Conservation (phyloP, 495 filamentous ascomycete genomes). For the Talaromyces ruber region DNA sequence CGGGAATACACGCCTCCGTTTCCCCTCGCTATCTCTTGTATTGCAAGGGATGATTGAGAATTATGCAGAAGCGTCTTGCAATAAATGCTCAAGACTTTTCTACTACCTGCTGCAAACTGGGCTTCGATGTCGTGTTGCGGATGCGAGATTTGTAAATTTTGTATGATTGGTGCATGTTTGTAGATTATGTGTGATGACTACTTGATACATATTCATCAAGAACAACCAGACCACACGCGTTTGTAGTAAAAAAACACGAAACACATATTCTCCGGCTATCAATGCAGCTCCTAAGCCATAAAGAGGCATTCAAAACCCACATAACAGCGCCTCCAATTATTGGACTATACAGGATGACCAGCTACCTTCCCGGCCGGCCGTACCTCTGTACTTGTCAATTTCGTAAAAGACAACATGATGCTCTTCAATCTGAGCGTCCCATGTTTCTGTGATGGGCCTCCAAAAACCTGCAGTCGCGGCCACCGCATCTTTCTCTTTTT, state of each 20-base stretch:
- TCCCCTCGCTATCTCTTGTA: neutral
- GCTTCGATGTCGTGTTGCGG: no score
- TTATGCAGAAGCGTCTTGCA: neutral
- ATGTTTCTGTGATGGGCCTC: neutral
- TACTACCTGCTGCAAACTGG: neutral
- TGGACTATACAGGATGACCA: neutral
- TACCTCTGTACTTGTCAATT: neutral
- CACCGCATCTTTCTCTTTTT: slow-evolving; percentile 9
- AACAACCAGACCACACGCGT: no score
- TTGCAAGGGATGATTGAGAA: neutral
- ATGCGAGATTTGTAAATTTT: no score
- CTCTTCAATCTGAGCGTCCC: neutral
- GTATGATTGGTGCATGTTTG: no score
- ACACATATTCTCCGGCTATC: no score
- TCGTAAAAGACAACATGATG: neutral
- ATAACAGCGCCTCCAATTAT: neutral
- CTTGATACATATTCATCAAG: no score
- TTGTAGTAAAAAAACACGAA: no score
- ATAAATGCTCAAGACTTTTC: neutral
- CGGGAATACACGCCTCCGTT: neutral
- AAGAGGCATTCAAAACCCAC: no score
- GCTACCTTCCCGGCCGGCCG: neutral
- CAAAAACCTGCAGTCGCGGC: slow-evolving; percentile 12
- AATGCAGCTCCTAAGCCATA: no score
- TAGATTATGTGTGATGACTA: no score